Base-by-base conservation (phyloP, 345 rosid species). In the Odontarrhena argentea region DNA sequence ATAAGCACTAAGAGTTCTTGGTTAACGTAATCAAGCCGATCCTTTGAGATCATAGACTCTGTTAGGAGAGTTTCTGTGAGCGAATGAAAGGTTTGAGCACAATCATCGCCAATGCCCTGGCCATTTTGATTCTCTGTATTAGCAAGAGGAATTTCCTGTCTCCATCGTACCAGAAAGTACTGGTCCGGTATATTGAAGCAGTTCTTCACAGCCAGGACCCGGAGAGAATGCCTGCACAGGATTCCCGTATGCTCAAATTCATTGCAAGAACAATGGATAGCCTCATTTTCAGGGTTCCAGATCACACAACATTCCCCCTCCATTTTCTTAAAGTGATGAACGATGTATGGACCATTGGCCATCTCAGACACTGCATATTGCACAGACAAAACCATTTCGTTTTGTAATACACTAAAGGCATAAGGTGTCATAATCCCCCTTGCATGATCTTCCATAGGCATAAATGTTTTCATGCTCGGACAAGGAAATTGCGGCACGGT, bases 391-490 rank as follows among this genome's bases (percentile, higher is more conserved):
- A 85, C 81, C 64, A 93, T 77, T 79, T 93, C 97, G 26, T 84
- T 79, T 74, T 93, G 98, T 36, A 86, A 76, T 24, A 81, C 61
- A 32, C 73, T 82, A 63, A 93, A 93, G 45, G 98, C 96, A 60
- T 78, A 90, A 50, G 96, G 95, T 52, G 94, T 82, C 44, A 90
- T 86, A 68, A 88, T 46, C 50, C 73, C 80, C 37, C 91, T 82
- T 35, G 96, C 96, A 35, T 90, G 94, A 71, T 85, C 92, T 81
- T 92, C 98, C 59, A 87, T 85, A 45, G 94, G 97, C 80, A 83
- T 79, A 81, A 83, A 81, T 26, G 98, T 88, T 74, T 84, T 90
- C 63, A 78, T 45, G 64, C 61, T 82, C 75, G 79, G 56, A 60
- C 83, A 83, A 63, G 77, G 86, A 66, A 82, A 61, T 28, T 35